Conservation (phyloP, 371 early-diverging fungal species). For the Apophysomyces ossiformis region DNA sequence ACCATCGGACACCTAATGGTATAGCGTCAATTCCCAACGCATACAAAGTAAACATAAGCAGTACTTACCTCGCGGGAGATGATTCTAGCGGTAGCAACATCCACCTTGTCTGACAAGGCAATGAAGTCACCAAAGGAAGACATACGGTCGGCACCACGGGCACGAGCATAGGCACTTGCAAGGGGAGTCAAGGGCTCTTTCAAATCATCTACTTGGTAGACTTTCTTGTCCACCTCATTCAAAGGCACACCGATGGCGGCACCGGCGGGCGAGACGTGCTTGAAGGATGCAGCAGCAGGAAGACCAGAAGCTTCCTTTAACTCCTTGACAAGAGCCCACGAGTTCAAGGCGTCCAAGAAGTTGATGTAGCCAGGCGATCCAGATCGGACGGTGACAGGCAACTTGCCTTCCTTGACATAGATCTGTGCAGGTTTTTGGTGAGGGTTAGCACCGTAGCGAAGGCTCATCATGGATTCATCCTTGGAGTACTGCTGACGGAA, state of each 20-base stretch:
- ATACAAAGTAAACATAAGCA: background rate
- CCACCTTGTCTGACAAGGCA: constrained; percentile 88
- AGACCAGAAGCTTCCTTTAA: constrained; percentile 55
- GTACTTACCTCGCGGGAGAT: constrained; percentile 82
- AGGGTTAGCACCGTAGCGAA: constrained; percentile 98
- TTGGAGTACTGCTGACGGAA: constrained; percentile 87
- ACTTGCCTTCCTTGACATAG: constrained; percentile 75
- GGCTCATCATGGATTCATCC: constrained; percentile 75
- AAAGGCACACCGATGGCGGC: constrained; percentile 93
- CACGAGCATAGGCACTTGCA: constrained; percentile 88
- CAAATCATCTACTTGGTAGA: constrained; percentile 91
- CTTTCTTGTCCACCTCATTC: constrained; percentile 81
- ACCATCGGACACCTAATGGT: constrained; percentile 83
- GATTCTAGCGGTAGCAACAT: constrained; percentile 92
- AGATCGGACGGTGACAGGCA: constrained; percentile 90
- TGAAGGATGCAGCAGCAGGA: constrained; percentile 96
- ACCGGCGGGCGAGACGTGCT: constrained; percentile 98
- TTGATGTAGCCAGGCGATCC: constrained; percentile 98
- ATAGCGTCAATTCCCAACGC: background rate
- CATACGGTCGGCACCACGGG: constrained; percentile 97
- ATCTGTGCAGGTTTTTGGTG: constrained; percentile 98
- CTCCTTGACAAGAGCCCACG: constrained; percentile 97
- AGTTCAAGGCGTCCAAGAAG: constrained; percentile 94
- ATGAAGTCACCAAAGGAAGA: constrained; percentile 98
- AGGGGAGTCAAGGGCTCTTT: constrained; percentile 73